Evolutionary conservation across 768 basidiomycete genomes (phyloP).

Genomic region (Rhodotorula kratochvilovae): DNA sequence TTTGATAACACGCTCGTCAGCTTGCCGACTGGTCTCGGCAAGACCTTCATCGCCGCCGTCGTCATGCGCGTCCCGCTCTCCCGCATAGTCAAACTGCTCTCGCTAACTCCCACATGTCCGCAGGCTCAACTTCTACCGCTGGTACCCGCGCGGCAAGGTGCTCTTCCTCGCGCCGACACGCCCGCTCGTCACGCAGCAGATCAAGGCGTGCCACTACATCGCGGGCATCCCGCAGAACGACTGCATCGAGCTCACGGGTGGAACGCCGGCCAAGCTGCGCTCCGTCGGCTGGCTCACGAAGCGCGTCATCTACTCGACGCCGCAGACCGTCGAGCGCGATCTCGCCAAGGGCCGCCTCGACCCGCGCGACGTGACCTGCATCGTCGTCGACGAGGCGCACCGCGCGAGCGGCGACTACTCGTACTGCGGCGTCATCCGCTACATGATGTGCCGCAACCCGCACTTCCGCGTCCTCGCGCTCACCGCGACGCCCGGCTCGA

Average conservation of each 20-base stretch:
- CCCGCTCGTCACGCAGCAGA: slow-evolving; percentile 90
- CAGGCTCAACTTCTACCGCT: slow-evolving; percentile 58
- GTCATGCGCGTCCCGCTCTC: slow-evolving; percentile 59
- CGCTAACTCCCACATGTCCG: slow-evolving; percentile 15
- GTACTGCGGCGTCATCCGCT: slow-evolving; percentile 60
- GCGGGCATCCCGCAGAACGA: slow-evolving; percentile 88
- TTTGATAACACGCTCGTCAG: slow-evolving; percentile 92
- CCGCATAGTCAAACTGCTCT: slow-evolving; percentile 63
- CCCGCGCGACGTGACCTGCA: slow-evolving; percentile 69
- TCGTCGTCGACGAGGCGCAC: slow-evolving; percentile 89
- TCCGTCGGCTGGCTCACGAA: slow-evolving; percentile 49
- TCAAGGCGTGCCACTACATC: slow-evolving; percentile 82
- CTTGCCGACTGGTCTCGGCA: slow-evolving; percentile 90
- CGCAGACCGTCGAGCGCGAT: slow-evolving; percentile 85
- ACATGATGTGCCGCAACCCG: slow-evolving; percentile 88
- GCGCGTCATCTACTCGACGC: slow-evolving; percentile 44
- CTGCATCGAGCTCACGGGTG: slow-evolving; percentile 80
- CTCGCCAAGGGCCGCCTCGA: slow-evolving; percentile 69
- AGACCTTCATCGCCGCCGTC: slow-evolving; percentile 95
- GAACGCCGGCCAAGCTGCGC: slow-evolving; percentile 57
- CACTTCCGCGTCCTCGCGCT: slow-evolving; percentile 87
- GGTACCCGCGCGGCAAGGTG: slow-evolving; percentile 87
- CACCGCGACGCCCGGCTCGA: slow-evolving; percentile 88
- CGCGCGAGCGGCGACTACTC: slow-evolving; percentile 84
- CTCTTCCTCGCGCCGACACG: slow-evolving; percentile 95